phyloP scores from a whole-genome alignment of 1,139 yeast species.

The Pichia sp. region DNA sequence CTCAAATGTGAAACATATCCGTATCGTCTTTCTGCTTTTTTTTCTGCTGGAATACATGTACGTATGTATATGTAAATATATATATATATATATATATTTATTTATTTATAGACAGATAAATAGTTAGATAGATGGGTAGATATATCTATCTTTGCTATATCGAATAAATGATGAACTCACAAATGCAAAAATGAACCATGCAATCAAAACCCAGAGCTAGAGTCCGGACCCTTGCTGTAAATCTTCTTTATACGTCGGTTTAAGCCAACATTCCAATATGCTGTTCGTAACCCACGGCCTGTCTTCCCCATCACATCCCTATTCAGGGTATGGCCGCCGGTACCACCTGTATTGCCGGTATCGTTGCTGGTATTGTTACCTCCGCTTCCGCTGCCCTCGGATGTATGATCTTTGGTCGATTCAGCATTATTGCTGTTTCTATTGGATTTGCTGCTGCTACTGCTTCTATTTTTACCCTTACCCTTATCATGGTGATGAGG shows the following conservation, averaged over 20 bases:
- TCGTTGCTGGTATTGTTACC: neutral
- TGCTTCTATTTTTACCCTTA: neutral
- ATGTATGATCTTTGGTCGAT: neutral
- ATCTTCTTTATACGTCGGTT: constrained; percentile 44
- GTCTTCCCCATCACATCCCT: constrained; percentile 43
- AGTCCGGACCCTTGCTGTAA: constrained; percentile 34
- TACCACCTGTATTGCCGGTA: neutral
- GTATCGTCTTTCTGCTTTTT: neutral
- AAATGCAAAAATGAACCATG: neutral
- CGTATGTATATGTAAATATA: neutral
- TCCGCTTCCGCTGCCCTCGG: neutral
- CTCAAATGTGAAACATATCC: constrained; percentile 20
- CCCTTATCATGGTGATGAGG: neutral
- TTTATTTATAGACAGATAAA: neutral
- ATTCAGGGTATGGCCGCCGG: neutral
- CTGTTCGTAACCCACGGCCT: constrained; percentile 48
- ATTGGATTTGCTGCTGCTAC: neutral
- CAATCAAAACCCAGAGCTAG: constrained; percentile 16
- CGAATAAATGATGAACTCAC: neutral
- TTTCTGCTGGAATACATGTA: neutral
- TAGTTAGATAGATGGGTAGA: neutral
- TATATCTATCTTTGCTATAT: constrained; percentile 19
- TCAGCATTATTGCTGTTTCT: neutral
- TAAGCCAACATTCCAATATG: constrained; percentile 53
- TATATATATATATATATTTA: neutral